A percentile compares a stretch with the other conserved stretches of the same genome.
Conservation (phyloP, 2,329 filamentous ascomycete species). For the Penicillium sp. region DNA sequence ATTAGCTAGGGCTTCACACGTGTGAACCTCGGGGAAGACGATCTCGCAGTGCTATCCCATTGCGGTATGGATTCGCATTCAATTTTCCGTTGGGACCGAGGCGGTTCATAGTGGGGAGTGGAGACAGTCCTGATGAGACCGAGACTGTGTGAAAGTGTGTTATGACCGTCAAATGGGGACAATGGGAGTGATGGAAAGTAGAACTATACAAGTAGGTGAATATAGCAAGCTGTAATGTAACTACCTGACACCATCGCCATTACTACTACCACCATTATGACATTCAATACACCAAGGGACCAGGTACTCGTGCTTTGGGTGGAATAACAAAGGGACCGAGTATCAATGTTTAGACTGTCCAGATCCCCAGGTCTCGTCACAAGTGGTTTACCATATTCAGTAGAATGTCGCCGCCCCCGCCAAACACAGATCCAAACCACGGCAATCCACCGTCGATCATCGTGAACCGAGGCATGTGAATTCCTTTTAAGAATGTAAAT, state of each 20-base stretch:
- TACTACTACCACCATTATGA: too few species aligned
- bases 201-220: too few species aligned
- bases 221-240: too few species aligned
- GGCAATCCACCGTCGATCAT: slow-evolving; percentile 8
- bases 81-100: not conserved
- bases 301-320: too few species aligned
- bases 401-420: not conserved
- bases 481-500: slow-evolving; percentile 3
- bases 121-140: too few species aligned
- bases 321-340: too few species aligned
- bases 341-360: too few species aligned
- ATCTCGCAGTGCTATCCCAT: slow-evolving; percentile 19
- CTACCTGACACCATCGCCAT: too few species aligned
- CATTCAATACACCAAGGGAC: too few species aligned
- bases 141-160: too few species aligned
- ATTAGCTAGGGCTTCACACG: not conserved
- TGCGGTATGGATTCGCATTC: slow-evolving; percentile 7
- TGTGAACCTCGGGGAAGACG: slow-evolving; percentile 6
- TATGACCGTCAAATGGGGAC: too few species aligned
- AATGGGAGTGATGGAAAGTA: too few species aligned
- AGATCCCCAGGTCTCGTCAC: not conserved
- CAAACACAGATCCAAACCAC: not conserved
- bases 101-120: not conserved
- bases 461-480: slow-evolving; percentile 25
- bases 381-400: not conserved